These are phyloP conservation scores for Aspergillus sclerotialis DNA, from an alignment of 2,329 filamentous ascomycete genomes.

Conservation along the genomic window DNA sequence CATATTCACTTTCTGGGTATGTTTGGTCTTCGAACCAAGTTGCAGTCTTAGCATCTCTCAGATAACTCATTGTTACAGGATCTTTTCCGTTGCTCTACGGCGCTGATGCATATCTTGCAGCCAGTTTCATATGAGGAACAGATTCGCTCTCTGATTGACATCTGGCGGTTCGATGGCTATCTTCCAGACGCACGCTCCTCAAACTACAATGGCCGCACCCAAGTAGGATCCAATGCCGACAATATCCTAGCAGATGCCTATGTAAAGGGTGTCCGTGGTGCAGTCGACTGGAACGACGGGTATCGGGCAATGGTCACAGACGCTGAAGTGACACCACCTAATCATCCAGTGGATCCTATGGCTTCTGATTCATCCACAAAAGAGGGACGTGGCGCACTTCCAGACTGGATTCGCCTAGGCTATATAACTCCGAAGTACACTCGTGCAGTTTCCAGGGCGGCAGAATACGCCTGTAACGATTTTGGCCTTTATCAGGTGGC, in stretches of 20 bases:
- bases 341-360: conserved; percentile 49
- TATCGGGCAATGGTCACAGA: conserved; percentile 60
- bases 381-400: conserved; percentile 61
- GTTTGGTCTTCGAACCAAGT: too few species aligned
- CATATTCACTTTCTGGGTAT: conserved; percentile 61
- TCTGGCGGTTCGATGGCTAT: conserved; percentile 59
- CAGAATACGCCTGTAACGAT: conserved; percentile 65
- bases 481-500: conserved; percentile 62
- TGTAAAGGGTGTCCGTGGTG: conserved; percentile 56
- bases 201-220: conserved; percentile 62
- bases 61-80: conserved; percentile 29
- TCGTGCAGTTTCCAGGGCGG: conserved; percentile 56
- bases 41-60: too few species aligned
- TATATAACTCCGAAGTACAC: conserved; percentile 59
- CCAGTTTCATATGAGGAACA: conserved; percentile 58
- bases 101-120: conserved; percentile 59
- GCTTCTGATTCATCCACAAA: conserved; percentile 56
- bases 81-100: conserved; percentile 57
- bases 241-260: conserved; percentile 67
- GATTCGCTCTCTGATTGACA: conserved; percentile 60
- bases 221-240: conserved; percentile 65
- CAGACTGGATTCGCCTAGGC: conserved; percentile 59
- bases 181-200: conserved; percentile 61
- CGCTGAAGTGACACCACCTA: conserved; percentile 56
- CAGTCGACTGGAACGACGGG: conserved; percentile 57